Evolutionary conservation across 2,329 filamentous ascomycete genomes (phyloP), one percentile per base, ranked within the genome.

Genomic region (Pseudogymnoascus sp.): DNA sequence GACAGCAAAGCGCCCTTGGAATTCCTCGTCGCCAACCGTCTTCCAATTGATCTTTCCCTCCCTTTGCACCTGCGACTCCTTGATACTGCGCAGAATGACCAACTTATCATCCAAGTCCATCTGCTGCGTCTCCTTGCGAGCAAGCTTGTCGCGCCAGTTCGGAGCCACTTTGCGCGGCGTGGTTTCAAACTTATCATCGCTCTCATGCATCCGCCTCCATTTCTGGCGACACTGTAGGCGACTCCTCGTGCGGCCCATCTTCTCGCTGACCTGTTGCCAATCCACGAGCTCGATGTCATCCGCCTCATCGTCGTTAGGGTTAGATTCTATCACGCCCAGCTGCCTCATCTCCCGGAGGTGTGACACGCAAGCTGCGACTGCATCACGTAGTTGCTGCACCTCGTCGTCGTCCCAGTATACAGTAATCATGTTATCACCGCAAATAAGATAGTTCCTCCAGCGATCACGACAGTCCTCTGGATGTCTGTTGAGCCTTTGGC

Each of bases 161-260:
- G 71, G n/a, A 61, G 65, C 42, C 14, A 62, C 59, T 37, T 63
- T 21, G 64, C 60, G 25, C 63, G n/a, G 64, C 37, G 14, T 34
- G 42, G 49, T 38, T 40, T 68, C 67, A 16, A 69, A 63, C 9
- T 56, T 65, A 21, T 64, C 65, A 18, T 72, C 69, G 12, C 69
- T 65, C n/a, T 72, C 69, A 61, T 75, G 73, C 16, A 85, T 67
- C 28, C 76, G 73, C 64, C 82, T 83, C 86, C 87, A 91, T 71
- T 92, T 91, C 25, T 79, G 79, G 25, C 81, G 78, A 70, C 88
- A 91, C 71, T 90, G 88, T 23, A 89, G 79, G 2, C 86, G 82
- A 65, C 82, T 88, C 49, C 89, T 80, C 7, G 78, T 84, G 59
- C 79, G 77, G 12, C 76, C 79, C 83, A 92, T 86, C 62, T 79